These are phyloP conservation scores for Lachnellula arida DNA, from an alignment of 2,329 filamentous ascomycete species.

Conservation along the genomic window DNA sequence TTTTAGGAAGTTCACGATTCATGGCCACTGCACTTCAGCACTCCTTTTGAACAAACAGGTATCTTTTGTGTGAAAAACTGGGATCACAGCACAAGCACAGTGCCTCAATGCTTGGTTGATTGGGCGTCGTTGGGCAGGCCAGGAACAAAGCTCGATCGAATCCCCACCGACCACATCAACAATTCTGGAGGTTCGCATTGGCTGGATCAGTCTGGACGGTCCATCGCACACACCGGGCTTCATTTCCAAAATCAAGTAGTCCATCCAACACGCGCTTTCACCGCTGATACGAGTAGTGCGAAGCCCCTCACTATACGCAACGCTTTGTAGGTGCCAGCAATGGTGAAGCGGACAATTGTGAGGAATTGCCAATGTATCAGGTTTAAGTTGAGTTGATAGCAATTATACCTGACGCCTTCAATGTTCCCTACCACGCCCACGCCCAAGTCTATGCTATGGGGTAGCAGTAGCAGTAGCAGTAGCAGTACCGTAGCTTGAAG, in stretches of 20 bases:
- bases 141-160: slow-evolving; percentile 6
- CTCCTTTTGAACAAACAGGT: not conserved
- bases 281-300: too few relatives aligned
- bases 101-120: slow-evolving; percentile 4
- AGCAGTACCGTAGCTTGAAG: too few relatives aligned
- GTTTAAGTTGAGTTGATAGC: too few relatives aligned
- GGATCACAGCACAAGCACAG: not conserved
- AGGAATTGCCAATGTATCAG: too few relatives aligned
- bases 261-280: not conserved
- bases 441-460: too few relatives aligned
- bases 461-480: too few relatives aligned
- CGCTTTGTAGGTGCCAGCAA: not conserved
- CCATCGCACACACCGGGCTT: slow-evolving; percentile 7
- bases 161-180: slow-evolving; percentile 9
- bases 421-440: too few relatives aligned
- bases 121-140: slow-evolving; percentile 12
- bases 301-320: slow-evolving; percentile 3
- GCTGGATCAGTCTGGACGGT: not conserved
- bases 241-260: slow-evolving; percentile 1
- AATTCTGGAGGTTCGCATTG: slow-evolving; percentile 11
- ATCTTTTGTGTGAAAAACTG: not conserved
- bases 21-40: not conserved
- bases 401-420: too few relatives aligned
- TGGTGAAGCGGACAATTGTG: too few relatives aligned
- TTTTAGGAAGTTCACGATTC: slow-evolving; percentile 3